Conservation (phyloP, 495 filamentous ascomycete genomes). For the Penicillium antarcticum region DNA sequence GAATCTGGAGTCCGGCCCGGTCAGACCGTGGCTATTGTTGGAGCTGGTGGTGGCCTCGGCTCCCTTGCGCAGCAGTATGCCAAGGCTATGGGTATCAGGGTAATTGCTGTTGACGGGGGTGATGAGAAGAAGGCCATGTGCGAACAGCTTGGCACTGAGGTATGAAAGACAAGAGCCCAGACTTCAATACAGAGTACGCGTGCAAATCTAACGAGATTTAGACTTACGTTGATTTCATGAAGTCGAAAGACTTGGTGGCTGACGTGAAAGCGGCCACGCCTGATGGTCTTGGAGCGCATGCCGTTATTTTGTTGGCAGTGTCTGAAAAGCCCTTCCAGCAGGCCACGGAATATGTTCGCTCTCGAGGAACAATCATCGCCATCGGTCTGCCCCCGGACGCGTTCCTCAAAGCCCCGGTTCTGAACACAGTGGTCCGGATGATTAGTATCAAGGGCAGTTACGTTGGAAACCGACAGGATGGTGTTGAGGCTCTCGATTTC, state of each 20-base stretch:
- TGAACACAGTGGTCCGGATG: conserved; percentile 82
- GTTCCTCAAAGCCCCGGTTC: conserved; percentile 76
- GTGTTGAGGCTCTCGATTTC: conserved; percentile 83
- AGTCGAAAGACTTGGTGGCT: conserved; percentile 68
- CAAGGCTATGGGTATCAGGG: conserved; percentile 79
- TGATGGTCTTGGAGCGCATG: conserved; percentile 81
- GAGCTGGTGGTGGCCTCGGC: conserved; percentile 87
- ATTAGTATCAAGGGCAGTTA: conserved; percentile 91
- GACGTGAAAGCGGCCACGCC: conserved; percentile 76
- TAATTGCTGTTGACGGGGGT: conserved; percentile 76
- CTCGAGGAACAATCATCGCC: conserved; percentile 73
- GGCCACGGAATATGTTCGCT: conserved; percentile 79
- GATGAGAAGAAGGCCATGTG: conserved; percentile 73
- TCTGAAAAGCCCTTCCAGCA: conserved; percentile 93
- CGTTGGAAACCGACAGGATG: conserved; percentile 86
- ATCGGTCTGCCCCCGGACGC: conserved; percentile 83
- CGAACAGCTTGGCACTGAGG: conserved; percentile 58
- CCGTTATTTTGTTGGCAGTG: conserved; percentile 80
- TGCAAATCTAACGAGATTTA: not conserved
- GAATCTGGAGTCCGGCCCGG: conserved; percentile 73
- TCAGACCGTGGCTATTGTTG: conserved; percentile 81
- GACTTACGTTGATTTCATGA: conserved; percentile 75
- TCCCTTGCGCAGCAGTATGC: conserved; percentile 81
- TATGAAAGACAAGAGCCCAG: not conserved
- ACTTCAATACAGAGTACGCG: not conserved